These are phyloP conservation scores for Ustilago xerochloae DNA, from an alignment of 1,284 basidiomycete genomes.

Conservation along the genomic window DNA sequence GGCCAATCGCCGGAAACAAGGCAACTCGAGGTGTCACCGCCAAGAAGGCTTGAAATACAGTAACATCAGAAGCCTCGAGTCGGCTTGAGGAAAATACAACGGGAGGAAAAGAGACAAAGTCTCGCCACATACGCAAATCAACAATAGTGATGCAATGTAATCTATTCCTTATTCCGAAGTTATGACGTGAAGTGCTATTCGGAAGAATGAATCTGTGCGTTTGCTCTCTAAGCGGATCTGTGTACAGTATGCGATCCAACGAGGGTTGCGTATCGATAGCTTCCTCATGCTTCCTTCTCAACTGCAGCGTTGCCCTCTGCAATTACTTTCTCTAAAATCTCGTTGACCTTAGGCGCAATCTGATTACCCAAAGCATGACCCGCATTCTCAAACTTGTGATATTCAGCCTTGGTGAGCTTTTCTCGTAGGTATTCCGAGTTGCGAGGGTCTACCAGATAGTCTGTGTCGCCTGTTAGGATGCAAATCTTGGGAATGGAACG, in stretches of 20 bases:
- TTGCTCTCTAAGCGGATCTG: slow-evolving; percentile 3
- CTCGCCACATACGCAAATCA: no score
- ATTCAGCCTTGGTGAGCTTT: slow-evolving; percentile 78
- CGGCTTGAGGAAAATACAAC: neutral
- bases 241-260: neutral
- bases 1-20: slow-evolving; percentile 29
- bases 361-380: slow-evolving; percentile 79
- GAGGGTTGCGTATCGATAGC: neutral
- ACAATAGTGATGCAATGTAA: neutral
- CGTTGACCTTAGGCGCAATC: slow-evolving; percentile 51
- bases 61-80: neutral
- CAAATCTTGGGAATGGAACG: slow-evolving; percentile 73
- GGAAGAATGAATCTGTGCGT: neutral
- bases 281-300: neutral
- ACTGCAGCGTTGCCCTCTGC: slow-evolving; percentile 15
- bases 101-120: no score
- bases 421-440: slow-evolving; percentile 75
- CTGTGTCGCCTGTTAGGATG: slow-evolving; percentile 81
- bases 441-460: slow-evolving; percentile 75
- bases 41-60: slow-evolving; percentile 10
- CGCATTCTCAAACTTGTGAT: slow-evolving; percentile 75
- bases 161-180: neutral
- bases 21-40: slow-evolving; percentile 9
- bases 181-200: neutral
- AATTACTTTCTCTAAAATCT: slow-evolving; percentile 33